These are phyloP conservation scores for Serendipita sp. DNA, from an alignment of 768 basidiomycete species.

Conservation along the genomic window DNA sequence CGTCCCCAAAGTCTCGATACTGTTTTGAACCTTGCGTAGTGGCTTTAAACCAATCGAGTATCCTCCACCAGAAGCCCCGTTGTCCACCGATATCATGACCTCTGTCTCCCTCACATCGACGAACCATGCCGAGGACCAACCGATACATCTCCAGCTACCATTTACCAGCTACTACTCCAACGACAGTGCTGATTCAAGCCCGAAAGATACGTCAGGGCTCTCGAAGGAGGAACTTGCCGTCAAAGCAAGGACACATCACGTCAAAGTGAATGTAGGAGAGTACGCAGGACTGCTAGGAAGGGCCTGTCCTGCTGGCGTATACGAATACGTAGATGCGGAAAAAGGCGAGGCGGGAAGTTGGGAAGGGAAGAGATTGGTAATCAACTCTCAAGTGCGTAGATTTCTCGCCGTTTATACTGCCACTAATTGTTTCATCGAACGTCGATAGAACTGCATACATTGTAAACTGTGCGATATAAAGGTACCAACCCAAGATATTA, in stretches of 20 bases:
- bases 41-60: slow-evolving; percentile 64
- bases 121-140: slow-evolving; percentile 95
- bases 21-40: slow-evolving; percentile 14
- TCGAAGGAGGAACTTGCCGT: slow-evolving; percentile 11
- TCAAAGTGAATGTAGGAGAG: slow-evolving; percentile 52
- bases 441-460: slow-evolving; percentile 66
- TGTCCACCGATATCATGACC: slow-evolving; percentile 88
- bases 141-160: slow-evolving; percentile 68
- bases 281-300: slow-evolving; percentile 79
- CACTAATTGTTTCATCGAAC: slow-evolving; percentile 9
- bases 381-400: slow-evolving; percentile 76
- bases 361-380: slow-evolving; percentile 77
- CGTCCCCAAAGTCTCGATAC: neutral
- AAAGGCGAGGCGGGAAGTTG: slow-evolving; percentile 23
- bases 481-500: slow-evolving; percentile 90
- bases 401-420: neutral
- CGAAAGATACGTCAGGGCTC: slow-evolving; percentile 14
- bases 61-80: slow-evolving; percentile 70
- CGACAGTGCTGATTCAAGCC: slow-evolving; percentile 12
- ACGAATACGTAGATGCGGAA: slow-evolving; percentile 81
- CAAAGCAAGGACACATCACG: slow-evolving; percentile 42
- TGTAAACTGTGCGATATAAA: slow-evolving; percentile 96
- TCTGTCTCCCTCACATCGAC: slow-evolving; percentile 81
- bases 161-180: neutral
- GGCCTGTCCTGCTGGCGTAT: slow-evolving; percentile 90